Evolutionary conservation across 2,329 filamentous ascomycete genomes (phyloP).

Genomic region (Diplodia mutila): DNA sequence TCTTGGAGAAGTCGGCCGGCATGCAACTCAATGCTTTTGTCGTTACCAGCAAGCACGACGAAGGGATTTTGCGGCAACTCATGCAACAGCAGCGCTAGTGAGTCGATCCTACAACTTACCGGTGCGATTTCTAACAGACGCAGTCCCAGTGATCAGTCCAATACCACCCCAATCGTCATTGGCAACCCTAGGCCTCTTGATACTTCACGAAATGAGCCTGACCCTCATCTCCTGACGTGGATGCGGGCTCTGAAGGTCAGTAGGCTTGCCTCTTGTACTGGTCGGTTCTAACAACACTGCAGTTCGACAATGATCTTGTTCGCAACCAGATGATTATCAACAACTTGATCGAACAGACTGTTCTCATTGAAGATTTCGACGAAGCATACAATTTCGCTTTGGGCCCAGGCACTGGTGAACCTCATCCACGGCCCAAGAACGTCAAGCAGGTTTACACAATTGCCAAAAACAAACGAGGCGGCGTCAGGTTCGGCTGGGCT

Average conservation of each 20-base stretch:
- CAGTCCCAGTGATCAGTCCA: not conserved
- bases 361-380: conserved; percentile 70
- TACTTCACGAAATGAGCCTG: conserved; percentile 72
- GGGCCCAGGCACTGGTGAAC: conserved; percentile 38
- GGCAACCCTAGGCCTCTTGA: conserved; percentile 61
- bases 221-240: conserved; percentile 72
- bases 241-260: conserved; percentile 70
- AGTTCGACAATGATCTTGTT: conserved; percentile 76
- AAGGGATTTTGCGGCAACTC: conserved; percentile 66
- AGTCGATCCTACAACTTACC: conserved; percentile 27
- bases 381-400: conserved; percentile 74
- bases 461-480: conserved; percentile 60
- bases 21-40: conserved; percentile 73
- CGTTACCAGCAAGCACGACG: conserved; percentile 76
- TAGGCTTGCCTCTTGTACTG: not conserved
- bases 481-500: conserved; percentile 58
- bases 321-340: conserved; percentile 83
- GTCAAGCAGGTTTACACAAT: conserved; percentile 73
- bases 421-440: conserved; percentile 61
- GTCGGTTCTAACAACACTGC: conserved; percentile 29
- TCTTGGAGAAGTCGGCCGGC: conserved; percentile 80
- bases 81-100: conserved; percentile 64
- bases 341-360: conserved; percentile 78
- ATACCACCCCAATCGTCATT: conserved; percentile 49
- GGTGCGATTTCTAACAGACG: not conserved